phyloP scores from a whole-genome alignment of 2,329 filamentous ascomycete species.

The Calonectria pseudoturangicola region DNA sequence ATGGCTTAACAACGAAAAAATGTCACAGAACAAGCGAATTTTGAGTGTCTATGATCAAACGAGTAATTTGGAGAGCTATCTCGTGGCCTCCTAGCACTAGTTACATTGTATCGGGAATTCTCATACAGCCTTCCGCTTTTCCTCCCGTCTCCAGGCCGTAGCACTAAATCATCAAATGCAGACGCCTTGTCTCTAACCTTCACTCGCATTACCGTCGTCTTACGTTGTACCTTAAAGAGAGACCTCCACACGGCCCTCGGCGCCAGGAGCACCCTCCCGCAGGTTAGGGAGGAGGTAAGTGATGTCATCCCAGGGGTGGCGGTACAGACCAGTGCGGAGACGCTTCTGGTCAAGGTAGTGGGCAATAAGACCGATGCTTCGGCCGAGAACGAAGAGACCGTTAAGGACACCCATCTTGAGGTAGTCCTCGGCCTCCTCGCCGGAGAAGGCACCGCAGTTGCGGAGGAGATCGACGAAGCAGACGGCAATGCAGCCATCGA shows the following conservation, averaged over 20 bases:
- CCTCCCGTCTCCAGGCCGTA: conserved; percentile 53
- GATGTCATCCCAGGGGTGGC: conserved; percentile 99
- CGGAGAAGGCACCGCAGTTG: conserved; percentile 97
- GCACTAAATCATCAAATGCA: conserved; percentile 59
- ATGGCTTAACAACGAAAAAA: not conserved
- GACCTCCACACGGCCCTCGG: conserved; percentile 93
- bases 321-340: conserved; percentile 97
- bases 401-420: conserved; percentile 99
- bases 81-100: conserved; percentile 59
- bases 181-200: conserved; percentile 56
- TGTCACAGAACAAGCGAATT: conserved; percentile 42
- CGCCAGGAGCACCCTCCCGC: conserved; percentile 81
- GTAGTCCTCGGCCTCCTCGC: conserved; percentile 99
- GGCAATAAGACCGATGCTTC: conserved; percentile 98
- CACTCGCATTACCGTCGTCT: conserved; percentile 53
- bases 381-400: conserved; percentile 98
- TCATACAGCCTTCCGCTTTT: conserved; percentile 60
- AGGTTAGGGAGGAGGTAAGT: conserved; percentile 93
- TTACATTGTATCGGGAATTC: conserved; percentile 61
- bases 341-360: conserved; percentile 99
- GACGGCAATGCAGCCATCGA: conserved; percentile 97
- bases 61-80: conserved; percentile 58
- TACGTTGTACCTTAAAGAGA: conserved; percentile 73
- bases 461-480: conserved; percentile 98
- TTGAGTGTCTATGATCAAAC: conserved; percentile 59